phyloP scores from a whole-genome alignment of 257 asterid species.

The Ophiorrhiza pumila region DNA sequence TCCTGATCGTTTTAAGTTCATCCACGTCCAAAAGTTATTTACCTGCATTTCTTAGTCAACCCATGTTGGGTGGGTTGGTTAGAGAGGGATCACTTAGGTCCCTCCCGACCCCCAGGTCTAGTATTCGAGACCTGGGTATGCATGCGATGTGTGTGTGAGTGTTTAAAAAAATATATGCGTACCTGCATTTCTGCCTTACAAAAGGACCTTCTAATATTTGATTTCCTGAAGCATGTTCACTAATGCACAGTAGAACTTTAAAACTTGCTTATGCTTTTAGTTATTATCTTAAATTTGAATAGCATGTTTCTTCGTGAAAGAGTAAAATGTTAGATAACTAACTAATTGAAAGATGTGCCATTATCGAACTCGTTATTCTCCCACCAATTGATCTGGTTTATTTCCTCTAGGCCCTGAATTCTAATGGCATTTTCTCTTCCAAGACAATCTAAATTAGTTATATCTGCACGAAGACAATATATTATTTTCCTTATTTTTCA shows the following conservation, averaged over 20 bases:
- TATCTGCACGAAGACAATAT: background rate
- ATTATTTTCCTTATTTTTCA: constrained; percentile 22
- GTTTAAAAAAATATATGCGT: too few species aligned
- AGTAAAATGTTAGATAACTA: background rate
- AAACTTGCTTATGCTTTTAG: background rate
- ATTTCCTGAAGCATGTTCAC: background rate
- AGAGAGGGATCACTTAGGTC: too few species aligned
- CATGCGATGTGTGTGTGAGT: too few species aligned
- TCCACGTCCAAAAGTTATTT: background rate
- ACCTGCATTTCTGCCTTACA: background rate
- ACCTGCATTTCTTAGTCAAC: background rate
- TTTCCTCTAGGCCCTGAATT: background rate
- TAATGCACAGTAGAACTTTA: background rate
- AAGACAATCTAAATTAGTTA: background rate
- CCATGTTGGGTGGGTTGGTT: too few species aligned
- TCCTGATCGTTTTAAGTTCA: background rate
- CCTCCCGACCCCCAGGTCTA: too few species aligned
- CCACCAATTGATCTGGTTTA: background rate
- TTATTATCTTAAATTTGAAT: background rate
- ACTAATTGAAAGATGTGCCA: background rate
- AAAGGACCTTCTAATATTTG: background rate
- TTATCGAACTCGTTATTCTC: background rate
- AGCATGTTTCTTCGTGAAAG: background rate
- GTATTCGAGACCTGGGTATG: too few species aligned
- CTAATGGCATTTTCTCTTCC: background rate